Evolutionary conservation across 495 filamentous ascomycete species (phyloP).

Genomic region (Zalerion maritima): DNA sequence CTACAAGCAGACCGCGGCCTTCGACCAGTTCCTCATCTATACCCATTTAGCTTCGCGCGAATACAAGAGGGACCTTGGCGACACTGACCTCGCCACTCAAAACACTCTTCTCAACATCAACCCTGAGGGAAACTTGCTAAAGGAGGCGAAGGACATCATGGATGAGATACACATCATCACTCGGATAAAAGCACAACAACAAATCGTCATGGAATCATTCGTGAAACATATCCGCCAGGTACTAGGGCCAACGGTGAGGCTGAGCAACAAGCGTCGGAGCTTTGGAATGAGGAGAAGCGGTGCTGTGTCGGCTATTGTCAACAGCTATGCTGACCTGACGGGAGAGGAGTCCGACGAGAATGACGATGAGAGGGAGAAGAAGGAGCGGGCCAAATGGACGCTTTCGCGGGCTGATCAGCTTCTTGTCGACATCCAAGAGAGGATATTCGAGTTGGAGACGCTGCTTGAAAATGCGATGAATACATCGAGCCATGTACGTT

Average conservation of each 20-base stretch:
- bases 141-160: conserved; percentile 56
- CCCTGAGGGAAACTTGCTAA: conserved; percentile 46
- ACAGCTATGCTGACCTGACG: conserved; percentile 1
- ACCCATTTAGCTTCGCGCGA: conserved; percentile 15
- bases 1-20: conserved; percentile 19
- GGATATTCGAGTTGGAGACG: conserved; percentile 12
- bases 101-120: conserved; percentile 52
- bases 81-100: conserved; percentile 12
- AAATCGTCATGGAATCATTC: conserved; percentile 42
- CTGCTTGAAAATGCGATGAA: conserved; percentile 12
- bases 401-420: conserved; percentile 10
- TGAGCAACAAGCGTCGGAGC: conserved; percentile 4
- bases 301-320: background rate
- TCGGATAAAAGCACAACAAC: conserved; percentile 39
- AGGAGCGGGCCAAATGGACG: conserved; percentile 8
- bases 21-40: conserved; percentile 20
- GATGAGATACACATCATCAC: conserved; percentile 64
- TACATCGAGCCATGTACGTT: conserved; percentile 8
- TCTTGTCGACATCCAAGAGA: conserved; percentile 7
- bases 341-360: background rate
- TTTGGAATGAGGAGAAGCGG: background rate
- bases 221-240: conserved; percentile 36
- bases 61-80: conserved; percentile 9
- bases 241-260: conserved; percentile 12
- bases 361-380: conserved; percentile 1